Conservation (phyloP, 2,329 filamentous ascomycete genomes). For the Apiospora rasikravindrae region DNA sequence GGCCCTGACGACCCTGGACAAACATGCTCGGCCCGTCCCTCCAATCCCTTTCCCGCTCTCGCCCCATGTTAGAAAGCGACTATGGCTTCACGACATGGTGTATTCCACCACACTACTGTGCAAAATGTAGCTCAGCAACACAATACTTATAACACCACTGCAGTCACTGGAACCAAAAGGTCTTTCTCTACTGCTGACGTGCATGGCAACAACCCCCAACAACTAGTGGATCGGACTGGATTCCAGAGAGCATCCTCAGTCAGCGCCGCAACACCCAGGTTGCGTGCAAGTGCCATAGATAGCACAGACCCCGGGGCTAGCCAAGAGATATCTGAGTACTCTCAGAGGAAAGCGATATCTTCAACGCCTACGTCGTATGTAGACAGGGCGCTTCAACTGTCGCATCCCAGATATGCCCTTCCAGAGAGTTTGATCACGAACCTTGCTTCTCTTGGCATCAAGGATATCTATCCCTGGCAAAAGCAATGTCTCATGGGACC, state of each 20-base stretch:
- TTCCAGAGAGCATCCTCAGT: slow-evolving; percentile 32
- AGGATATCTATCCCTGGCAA: slow-evolving; percentile 80
- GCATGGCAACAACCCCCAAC: slow-evolving; percentile 22
- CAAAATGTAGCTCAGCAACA: slow-evolving; percentile 13
- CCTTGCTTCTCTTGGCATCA: slow-evolving; percentile 70
- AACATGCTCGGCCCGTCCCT: slow-evolving; percentile 11
- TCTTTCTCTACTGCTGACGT: slow-evolving; percentile 31
- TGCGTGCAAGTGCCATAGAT: slow-evolving; percentile 55
- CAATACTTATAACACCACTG: not conserved
- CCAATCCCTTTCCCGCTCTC: not conserved
- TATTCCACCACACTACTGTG: slow-evolving; percentile 55
- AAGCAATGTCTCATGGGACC: slow-evolving; percentile 73
- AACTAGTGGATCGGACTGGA: slow-evolving; percentile 34
- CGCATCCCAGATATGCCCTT: slow-evolving; percentile 67
- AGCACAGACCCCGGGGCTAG: slow-evolving; percentile 33
- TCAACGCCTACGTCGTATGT: slow-evolving; percentile 58
- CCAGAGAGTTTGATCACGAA: slow-evolving; percentile 66
- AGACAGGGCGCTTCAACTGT: slow-evolving; percentile 65
- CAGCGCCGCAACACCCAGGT: slow-evolving; percentile 28
- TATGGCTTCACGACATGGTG: slow-evolving; percentile 36
- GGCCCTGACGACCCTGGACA: not conserved
- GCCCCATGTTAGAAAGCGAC: not conserved
- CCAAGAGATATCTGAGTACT: slow-evolving; percentile 54
- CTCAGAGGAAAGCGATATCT: slow-evolving; percentile 57
- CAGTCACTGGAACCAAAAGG: slow-evolving; percentile 54